Evolutionary conservation across 2,329 filamentous ascomycete species (phyloP), one percentile per base, ranked within the genome.

Genomic region (Simplicillium aogashimaense): DNA sequence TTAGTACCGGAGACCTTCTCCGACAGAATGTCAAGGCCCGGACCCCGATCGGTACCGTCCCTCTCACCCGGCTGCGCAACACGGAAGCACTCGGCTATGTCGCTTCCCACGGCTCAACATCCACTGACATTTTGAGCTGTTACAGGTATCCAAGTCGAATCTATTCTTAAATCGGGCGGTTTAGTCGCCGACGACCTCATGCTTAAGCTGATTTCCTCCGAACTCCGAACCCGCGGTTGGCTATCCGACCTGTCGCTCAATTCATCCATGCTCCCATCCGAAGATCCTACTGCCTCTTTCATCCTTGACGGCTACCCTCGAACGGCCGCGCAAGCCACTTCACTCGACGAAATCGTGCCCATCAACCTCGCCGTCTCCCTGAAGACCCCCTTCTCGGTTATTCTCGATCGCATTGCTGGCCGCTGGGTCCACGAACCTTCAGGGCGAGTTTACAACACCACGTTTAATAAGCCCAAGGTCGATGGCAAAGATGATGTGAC

Each of bases 271-370:
- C 59, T 59, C 12, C 67, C 71, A 35, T 78, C 81, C 37, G 74
- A 92, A 33, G 74, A 83, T 46, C 84, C 88, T 0, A 68, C 78
- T 1, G 87, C 88, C 8, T 95, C 88, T 1, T 97, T 95, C 60
- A 84, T 98, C 47, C 82, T 98, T 39, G 92, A 98, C 58, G 92
- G 92, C 13, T 98, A 97, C 62, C 92, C 92, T 2, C 83, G 92
- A 48, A 98, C 86, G 7, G 83, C 85, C 1, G 57, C 68, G 3
- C 92, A 98, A 63, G 92, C 89, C 20, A 60, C 66, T 33, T 81
- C 81, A 42, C 74, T 97, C 36, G 88, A 94, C 57, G 66, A 69
- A 35, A 72, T 95, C 29, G 76, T 97, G 28, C 88, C 90, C n/a
- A 89, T 98, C 59, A 98, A 98, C 63, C 76, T 95, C 45, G 92